Evolutionary conservation across 1,284 basidiomycete genomes (phyloP), one percentile per base, ranked within the genome.

Genomic region (Cutaneotrichosporon dermatis): DNA sequence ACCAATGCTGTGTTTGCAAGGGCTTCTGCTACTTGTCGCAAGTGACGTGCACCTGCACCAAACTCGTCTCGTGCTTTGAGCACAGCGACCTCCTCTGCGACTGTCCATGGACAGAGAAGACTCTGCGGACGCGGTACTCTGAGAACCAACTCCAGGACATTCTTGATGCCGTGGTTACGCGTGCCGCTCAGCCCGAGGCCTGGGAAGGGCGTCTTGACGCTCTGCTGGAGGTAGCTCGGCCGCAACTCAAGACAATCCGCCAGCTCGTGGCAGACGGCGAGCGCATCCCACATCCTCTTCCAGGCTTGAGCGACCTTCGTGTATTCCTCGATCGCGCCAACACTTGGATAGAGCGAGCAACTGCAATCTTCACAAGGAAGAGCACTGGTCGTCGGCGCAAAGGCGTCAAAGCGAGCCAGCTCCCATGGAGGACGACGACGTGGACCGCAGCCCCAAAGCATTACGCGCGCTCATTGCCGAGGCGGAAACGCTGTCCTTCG

Each of bases 1-100:
- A 95, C 76, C 93, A 97, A 77, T 99, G 96, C 83, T 80, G 83
- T 55, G 81, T 90, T 68, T 99, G 96, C 87, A 95, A 96, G 75
- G 84, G 84, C 11, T 96, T 97, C 79, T 94, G 90, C 79, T 99
- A 97, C 79, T 86, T 99, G 33, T 92, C 93, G 4, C 94, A 97
- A 73, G 82, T 97, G 71, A 88, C 84, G 50, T 92, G 90, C 76
- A 78, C 82, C 40, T 93, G 90, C 80, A 87, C 86, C 39, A 65
- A 83, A 70, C 72, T 86, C 62, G 86, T 95, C 42, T 86, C 88
- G 2, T 99, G 96, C 75, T 84, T 91, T 55, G 88, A 93, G 57
- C 95, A 99, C 77, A 84, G 83, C 36, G 82, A 86, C 51, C 81
- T 87, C 46, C 83, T 96, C 8, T 94, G 91, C 80, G 84, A 85